Percentiles rank a stretch among this genome's conserved stretches.
These are phyloP conservation scores for Anethum foeniculum DNA, from an alignment of 140 eudicot genomes.

Conservation along the genomic window DNA sequence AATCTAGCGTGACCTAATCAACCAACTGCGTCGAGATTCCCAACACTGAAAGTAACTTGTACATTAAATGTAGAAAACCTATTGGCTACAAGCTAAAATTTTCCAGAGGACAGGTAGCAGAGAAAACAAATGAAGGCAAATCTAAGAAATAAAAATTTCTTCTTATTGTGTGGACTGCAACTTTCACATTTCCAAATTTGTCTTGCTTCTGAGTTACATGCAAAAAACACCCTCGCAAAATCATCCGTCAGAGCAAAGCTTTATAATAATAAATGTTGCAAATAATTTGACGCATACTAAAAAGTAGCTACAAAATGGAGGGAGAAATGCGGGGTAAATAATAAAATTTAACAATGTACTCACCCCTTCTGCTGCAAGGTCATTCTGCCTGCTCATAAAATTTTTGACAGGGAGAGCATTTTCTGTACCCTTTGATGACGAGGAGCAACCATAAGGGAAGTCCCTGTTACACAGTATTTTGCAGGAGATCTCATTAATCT, in stretches of 20 bases:
- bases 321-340: neutral
- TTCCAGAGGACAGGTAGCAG: neutral
- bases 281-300: neutral
- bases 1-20: neutral
- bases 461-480: constrained; percentile 25
- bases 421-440: constrained; percentile 32
- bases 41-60: neutral
- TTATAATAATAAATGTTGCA: neutral
- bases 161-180: neutral
- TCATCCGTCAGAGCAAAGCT: neutral
- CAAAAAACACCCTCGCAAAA: neutral
- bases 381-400: constrained; percentile 26
- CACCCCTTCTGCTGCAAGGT: constrained; percentile 43
- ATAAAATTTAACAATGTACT: constrained; percentile 17
- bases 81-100: neutral
- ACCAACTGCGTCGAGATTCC: neutral
- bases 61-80: neutral
- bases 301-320: neutral
- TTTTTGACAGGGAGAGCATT: constrained; percentile 28
- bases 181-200: neutral
- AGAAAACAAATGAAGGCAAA: neutral
- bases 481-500: neutral
- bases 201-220: neutral
- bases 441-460: constrained; percentile 32
- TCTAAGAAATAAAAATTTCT: neutral